These are phyloP conservation scores for Lenwebbia sp. DNA, from an alignment of 345 rosid genomes.

Conservation along the genomic window DNA sequence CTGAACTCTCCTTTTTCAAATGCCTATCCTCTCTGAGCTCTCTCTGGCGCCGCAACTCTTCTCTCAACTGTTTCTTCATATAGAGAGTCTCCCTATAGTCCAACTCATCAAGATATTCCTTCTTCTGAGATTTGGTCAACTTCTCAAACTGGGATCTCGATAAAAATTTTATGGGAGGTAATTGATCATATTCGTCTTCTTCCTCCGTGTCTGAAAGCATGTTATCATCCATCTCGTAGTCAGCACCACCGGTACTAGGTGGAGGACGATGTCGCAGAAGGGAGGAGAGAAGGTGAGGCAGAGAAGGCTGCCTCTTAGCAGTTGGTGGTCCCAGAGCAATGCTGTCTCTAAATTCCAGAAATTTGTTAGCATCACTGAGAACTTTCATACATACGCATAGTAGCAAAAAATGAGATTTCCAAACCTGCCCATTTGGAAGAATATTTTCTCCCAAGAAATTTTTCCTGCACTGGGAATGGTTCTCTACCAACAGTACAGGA, in stretches of 20 bases:
- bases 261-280: slow-evolving; percentile 48
- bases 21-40: slow-evolving; percentile 39
- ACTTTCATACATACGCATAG: slow-evolving; percentile 62
- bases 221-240: slow-evolving; percentile 37
- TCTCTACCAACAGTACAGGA: slow-evolving; percentile 74
- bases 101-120: slow-evolving; percentile 76
- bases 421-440: slow-evolving; percentile 79
- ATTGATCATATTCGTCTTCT: slow-evolving; percentile 81
- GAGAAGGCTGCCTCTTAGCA: slow-evolving; percentile 50
- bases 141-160: slow-evolving; percentile 66
- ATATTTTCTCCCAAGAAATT: slow-evolving; percentile 57
- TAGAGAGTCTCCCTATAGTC: slow-evolving; percentile 80
- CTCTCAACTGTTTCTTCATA: slow-evolving; percentile 78
- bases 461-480: slow-evolving; percentile 59
- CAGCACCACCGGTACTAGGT: slow-evolving; percentile 34
- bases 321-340: slow-evolving; percentile 50
- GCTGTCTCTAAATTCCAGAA: slow-evolving; percentile 53
- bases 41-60: slow-evolving; percentile 39
- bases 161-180: slow-evolving; percentile 75
- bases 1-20: slow-evolving; percentile 15
- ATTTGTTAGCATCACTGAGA: slow-evolving; percentile 59
- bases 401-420: slow-evolving; percentile 71
- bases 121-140: slow-evolving; percentile 61
- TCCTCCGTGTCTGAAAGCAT: slow-evolving; percentile 40
- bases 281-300: slow-evolving; percentile 86